Base-by-base conservation (phyloP, 139 green algal genomes). In the Chlorella sp. region DNA sequence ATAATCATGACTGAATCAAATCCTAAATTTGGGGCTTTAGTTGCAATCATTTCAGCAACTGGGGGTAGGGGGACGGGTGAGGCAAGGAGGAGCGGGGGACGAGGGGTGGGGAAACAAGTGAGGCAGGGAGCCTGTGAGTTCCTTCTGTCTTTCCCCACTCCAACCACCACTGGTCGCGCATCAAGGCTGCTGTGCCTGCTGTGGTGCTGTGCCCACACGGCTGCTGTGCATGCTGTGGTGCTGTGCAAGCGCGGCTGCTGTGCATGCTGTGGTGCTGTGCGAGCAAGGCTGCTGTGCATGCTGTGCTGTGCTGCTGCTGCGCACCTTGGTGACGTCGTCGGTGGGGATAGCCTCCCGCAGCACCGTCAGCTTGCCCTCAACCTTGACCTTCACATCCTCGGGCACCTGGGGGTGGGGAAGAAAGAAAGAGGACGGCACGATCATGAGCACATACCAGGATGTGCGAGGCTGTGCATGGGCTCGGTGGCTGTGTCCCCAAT, bases 301-400 rank as follows among this genome's bases (percentile, higher is more conserved):
- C 73, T 80, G 66, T 30, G 66, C 7, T 14, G 66, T 30, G 66
- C 66, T 14, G 15, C 82, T 16, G 19, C 32, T 14, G 15, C 82
- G 0, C 84, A 88, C 84, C 84, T 95, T 94, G 7, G 92, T 93
- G 71, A 97, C 90, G 81, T 99, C 96, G 21, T 94, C 91, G 1
- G 87, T 83, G 61, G 97, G 91, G 11, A 95, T 89, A 0, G 92
- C 94, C 85, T 96, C 94, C 93, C 96, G 95, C 34, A 99, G 92
- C 39, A 94, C 94, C 2, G 81, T 90, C 18, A 99, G 76, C 94
- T 97, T 98, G 32, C 69, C 95, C 92, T 99, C 96, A 12, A 99
- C 95, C 94, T 97, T 98, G n/a, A 86, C 26, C 96, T 98, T 97
- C 34, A 96, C 86, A 0, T 98, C 96, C 28, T 92, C 95, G 12